Percentiles rank a stretch among this genome's conserved stretches.
Evolutionary conservation across 2,329 filamentous ascomycete genomes (phyloP).

Genomic region (Fusarium compactum): DNA sequence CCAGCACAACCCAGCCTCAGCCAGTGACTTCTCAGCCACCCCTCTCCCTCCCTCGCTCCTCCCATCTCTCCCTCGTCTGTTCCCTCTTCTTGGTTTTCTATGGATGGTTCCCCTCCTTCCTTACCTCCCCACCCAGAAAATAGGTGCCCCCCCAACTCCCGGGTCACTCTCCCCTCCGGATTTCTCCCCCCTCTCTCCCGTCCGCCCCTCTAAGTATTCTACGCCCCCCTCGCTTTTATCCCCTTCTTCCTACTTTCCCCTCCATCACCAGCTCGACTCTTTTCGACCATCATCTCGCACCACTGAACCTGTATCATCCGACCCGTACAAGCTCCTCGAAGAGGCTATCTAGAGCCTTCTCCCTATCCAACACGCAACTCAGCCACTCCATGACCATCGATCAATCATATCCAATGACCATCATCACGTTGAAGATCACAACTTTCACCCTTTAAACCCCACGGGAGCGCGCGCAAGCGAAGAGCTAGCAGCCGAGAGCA

Average conservation of each 20-base stretch:
- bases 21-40: constrained; percentile 49
- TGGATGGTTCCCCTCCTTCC: constrained; percentile 45
- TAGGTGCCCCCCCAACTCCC: too few species aligned
- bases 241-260: constrained; percentile 44
- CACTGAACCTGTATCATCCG: constrained; percentile 48
- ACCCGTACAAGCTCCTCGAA: constrained; percentile 39
- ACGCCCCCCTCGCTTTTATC: constrained; percentile 48
- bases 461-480: constrained; percentile 75
- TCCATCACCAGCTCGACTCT: constrained; percentile 43
- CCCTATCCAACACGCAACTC: constrained; percentile 46
- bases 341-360: constrained; percentile 51
- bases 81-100: constrained; percentile 42
- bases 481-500: constrained; percentile 57
- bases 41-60: constrained; percentile 41
- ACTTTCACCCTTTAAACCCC: constrained; percentile 77
- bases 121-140: constrained; percentile 3
- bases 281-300: constrained; percentile 45
- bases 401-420: constrained; percentile 65
- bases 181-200: constrained; percentile 31
- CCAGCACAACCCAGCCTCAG: constrained; percentile 41
- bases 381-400: constrained; percentile 58
- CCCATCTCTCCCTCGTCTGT: constrained; percentile 40
- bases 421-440: constrained; percentile 61
- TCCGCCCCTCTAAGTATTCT: constrained; percentile 48
- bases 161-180: too few species aligned